Conservation (phyloP, 179 eudicot species). For the Heliamphora pulchella region DNA sequence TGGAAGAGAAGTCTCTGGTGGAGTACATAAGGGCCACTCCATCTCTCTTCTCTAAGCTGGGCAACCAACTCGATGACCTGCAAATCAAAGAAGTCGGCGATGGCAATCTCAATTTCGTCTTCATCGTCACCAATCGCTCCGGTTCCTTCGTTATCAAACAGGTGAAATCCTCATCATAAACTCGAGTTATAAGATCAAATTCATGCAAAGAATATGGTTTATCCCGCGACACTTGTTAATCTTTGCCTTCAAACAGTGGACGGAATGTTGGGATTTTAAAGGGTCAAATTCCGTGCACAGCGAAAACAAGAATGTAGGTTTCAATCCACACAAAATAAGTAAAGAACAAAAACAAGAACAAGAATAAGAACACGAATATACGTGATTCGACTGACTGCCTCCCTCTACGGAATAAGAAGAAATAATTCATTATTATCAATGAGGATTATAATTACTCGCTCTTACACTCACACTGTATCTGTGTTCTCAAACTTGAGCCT, state of each 20-base stretch:
- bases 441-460: too few relatives aligned
- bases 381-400: too few relatives aligned
- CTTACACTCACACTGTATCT: too few relatives aligned
- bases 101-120: slow-evolving; percentile 90
- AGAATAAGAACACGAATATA: too few relatives aligned
- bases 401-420: too few relatives aligned
- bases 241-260: not conserved
- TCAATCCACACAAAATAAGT: too few relatives aligned
- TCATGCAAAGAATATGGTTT: not conserved
- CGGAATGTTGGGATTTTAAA: not conserved
- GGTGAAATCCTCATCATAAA: slow-evolving; percentile 25
- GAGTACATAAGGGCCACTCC: slow-evolving; percentile 76
- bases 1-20: slow-evolving; percentile 56
- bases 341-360: too few relatives aligned
- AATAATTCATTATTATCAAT: too few relatives aligned
- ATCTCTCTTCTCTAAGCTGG: slow-evolving; percentile 49
- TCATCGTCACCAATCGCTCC: slow-evolving; percentile 42
- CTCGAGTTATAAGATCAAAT: not conserved
- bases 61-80: slow-evolving; percentile 35
- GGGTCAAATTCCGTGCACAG: too few relatives aligned
- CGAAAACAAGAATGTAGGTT: too few relatives aligned
- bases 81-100: slow-evolving; percentile 84
- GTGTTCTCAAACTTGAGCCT: too few relatives aligned
- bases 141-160: slow-evolving; percentile 73
- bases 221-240: not conserved